Conservation (phyloP, 768 basidiomycete genomes). For the Strobilomyces confusus region DNA sequence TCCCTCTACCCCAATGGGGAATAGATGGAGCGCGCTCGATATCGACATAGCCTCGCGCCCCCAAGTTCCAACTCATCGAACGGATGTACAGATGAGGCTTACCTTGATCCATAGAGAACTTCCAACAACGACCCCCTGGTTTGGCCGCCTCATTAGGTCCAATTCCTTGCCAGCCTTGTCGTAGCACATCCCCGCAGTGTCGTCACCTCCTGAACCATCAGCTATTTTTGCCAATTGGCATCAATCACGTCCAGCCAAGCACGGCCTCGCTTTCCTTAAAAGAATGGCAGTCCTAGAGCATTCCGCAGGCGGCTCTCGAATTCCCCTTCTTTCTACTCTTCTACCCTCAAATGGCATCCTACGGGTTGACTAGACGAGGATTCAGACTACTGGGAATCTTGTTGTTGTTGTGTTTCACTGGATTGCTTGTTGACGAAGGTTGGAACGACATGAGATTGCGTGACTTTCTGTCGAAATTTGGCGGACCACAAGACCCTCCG, state of each 20-base stretch:
- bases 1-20: no score
- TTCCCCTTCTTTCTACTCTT: neutral
- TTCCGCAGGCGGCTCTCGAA: neutral
- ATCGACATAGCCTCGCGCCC: no score
- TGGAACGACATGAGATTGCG: constrained; percentile 7
- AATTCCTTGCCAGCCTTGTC: no score
- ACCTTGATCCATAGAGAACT: no score
- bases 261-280: constrained; percentile 1
- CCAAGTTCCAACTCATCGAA: no score
- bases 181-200: neutral
- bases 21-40: no score
- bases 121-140: no score
- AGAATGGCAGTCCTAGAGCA: neutral
- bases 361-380: constrained; percentile 24
- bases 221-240: neutral
- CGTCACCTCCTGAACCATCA: neutral
- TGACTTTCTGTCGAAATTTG: neutral
- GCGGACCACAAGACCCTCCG: constrained; percentile 31
- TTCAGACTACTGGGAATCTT: constrained; percentile 11
- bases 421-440: constrained; percentile 12
- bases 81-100: no score
- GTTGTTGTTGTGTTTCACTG: constrained; percentile 6
- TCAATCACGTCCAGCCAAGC: neutral
- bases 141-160: no score
- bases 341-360: constrained; percentile 16